These are phyloP conservation scores for Canariomyces notabilis DNA, from an alignment of 2,329 filamentous ascomycete genomes.

Conservation along the genomic window DNA sequence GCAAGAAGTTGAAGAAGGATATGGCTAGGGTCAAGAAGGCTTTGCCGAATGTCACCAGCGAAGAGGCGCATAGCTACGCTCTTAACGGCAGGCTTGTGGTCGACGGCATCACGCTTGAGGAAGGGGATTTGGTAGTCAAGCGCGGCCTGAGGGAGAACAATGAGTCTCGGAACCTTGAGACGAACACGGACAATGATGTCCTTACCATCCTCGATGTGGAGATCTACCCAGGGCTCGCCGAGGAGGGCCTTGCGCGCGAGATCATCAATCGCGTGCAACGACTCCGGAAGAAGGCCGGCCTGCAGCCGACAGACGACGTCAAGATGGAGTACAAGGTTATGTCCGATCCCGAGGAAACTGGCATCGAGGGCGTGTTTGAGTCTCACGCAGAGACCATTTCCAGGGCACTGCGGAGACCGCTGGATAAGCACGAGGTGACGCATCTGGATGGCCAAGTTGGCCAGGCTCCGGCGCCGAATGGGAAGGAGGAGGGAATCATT, in stretches of 20 bases:
- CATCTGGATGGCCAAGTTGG: slow-evolving; percentile 54
- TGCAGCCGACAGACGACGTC: slow-evolving; percentile 88
- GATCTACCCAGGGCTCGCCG: slow-evolving; percentile 75
- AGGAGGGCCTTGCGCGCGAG: slow-evolving; percentile 85
- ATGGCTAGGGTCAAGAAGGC: slow-evolving; percentile 88
- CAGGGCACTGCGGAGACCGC: slow-evolving; percentile 69
- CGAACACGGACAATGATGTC: slow-evolving; percentile 83
- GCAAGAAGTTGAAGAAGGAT: slow-evolving; percentile 97
- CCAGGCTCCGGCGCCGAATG: too few relatives aligned
- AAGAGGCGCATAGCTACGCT: slow-evolving; percentile 76
- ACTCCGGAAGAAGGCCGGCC: slow-evolving; percentile 86
- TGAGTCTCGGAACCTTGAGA: slow-evolving; percentile 69
- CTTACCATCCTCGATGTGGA: slow-evolving; percentile 78
- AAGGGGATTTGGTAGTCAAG: slow-evolving; percentile 78
- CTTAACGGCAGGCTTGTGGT: slow-evolving; percentile 69
- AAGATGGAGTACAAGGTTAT: slow-evolving; percentile 89
- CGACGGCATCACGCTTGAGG: slow-evolving; percentile 76
- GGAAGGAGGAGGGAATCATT: slow-evolving; percentile 57
- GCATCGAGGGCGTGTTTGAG: slow-evolving; percentile 64
- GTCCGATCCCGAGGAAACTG: slow-evolving; percentile 71
- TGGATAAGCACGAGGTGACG: slow-evolving; percentile 64
- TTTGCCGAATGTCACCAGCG: slow-evolving; percentile 69
- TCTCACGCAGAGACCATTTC: slow-evolving; percentile 64
- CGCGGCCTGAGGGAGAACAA: slow-evolving; percentile 71
- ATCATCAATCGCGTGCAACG: slow-evolving; percentile 91